Percentiles rank a stretch among this genome's conserved stretches.
Evolutionary conservation across 2,329 filamentous ascomycete genomes (phyloP).

Genomic region (Fusarium incarnatum): DNA sequence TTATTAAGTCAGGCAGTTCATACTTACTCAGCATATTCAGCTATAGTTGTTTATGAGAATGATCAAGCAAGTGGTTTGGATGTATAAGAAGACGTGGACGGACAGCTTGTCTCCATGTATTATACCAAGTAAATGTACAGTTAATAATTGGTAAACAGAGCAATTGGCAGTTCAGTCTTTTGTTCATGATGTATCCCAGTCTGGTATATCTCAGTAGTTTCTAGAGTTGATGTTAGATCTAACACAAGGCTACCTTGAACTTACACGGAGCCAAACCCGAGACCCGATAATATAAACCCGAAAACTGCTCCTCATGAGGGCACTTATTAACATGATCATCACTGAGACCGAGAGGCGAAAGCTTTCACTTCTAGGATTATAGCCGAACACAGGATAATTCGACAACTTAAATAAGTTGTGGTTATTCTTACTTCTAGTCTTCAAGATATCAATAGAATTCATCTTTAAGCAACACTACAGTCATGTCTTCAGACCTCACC

Average conservation of each 20-base stretch:
- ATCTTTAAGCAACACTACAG: background rate
- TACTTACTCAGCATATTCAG: background rate
- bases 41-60: background rate
- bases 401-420: background rate
- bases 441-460: background rate
- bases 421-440: background rate
- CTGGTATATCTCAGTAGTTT: too few relatives aligned
- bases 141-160: background rate
- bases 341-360: constrained; percentile 25
- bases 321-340: background rate
- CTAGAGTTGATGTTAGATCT: background rate
- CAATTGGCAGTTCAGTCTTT: background rate
- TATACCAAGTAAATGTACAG: background rate
- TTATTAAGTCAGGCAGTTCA: background rate
- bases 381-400: background rate
- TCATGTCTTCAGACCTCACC: constrained; percentile 37
- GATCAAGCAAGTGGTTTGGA: background rate
- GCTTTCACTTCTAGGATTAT: background rate
- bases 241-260: background rate
- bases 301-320: background rate
- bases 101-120: background rate
- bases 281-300: constrained; percentile 36
- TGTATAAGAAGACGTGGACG: background rate
- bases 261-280: constrained; percentile 30
- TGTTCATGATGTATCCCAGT: background rate